Evolutionary conservation across 352 stramenopile genomes (phyloP).

Genomic region (Aphanomyces invadans): DNA sequence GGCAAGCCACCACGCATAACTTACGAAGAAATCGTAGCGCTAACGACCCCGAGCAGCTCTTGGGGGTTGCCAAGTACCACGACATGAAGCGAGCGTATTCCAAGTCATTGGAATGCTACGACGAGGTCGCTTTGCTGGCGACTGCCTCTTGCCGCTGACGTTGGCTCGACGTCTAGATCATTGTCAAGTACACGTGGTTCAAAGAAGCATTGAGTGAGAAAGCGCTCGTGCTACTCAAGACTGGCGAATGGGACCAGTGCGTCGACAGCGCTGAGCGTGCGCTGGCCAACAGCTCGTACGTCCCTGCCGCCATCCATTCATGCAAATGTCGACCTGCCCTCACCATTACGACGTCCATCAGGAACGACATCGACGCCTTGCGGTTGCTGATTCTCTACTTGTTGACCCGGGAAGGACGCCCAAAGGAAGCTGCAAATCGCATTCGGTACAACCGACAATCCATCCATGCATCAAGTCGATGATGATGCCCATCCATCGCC

Average conservation of each 20-base stretch:
- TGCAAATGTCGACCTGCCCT: neutral
- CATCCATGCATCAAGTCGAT: neutral
- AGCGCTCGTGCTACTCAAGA: constrained; percentile 70
- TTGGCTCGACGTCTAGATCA: constrained; percentile 28
- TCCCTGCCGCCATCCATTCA: no score
- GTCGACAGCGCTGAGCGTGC: constrained; percentile 69
- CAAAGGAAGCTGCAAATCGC: constrained; percentile 43
- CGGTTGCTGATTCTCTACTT: constrained; percentile 54
- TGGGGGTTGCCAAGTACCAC: constrained; percentile 65
- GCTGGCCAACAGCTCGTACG: constrained; percentile 44
- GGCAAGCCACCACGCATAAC: no score
- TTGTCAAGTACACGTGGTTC: constrained; percentile 77
- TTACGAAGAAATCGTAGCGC: no score
- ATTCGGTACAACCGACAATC: constrained; percentile 32
- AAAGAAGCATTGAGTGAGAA: constrained; percentile 77
- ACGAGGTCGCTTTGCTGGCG: constrained; percentile 41
- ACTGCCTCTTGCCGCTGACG: neutral
- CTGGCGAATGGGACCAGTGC: constrained; percentile 80
- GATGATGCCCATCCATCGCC: neutral
- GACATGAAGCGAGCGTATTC: constrained; percentile 64
- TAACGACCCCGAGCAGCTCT: constrained; percentile 60
- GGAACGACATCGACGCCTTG: constrained; percentile 56
- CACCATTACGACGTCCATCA: neutral
- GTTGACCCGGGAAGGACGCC: constrained; percentile 54
- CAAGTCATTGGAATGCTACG: constrained; percentile 53